Evolutionary conservation across 2,329 filamentous ascomycete genomes (phyloP).

Genomic region (Pseudogymnoascus sp.): DNA sequence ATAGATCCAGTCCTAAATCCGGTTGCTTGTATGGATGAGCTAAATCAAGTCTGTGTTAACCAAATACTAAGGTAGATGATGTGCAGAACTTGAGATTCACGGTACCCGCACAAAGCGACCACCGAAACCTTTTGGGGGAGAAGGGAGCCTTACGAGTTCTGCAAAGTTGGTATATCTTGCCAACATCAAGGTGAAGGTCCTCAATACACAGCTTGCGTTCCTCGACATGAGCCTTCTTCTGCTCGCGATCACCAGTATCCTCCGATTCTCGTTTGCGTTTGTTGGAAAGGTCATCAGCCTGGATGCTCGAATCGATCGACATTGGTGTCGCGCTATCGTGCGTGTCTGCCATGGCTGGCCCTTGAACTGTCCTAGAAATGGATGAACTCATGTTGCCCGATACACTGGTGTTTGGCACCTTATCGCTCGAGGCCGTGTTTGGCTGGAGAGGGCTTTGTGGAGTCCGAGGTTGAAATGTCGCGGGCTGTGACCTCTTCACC

Average conservation of each 20-base stretch:
- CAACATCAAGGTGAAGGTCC: constrained; percentile 57
- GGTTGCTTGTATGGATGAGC: constrained; percentile 32
- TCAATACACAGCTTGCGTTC: constrained; percentile 53
- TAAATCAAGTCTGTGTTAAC: constrained; percentile 28
- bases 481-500: constrained; percentile 23
- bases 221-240: constrained; percentile 56
- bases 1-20: constrained; percentile 48
- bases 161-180: constrained; percentile 58
- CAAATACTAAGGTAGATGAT: constrained; percentile 20
- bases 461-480: constrained; percentile 59
- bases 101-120: neutral
- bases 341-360: neutral
- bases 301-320: constrained; percentile 26
- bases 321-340: neutral
- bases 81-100: constrained; percentile 11
- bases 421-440: constrained; percentile 6
- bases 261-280: constrained; percentile 55
- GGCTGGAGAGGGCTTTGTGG: constrained; percentile 48
- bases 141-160: constrained; percentile 57
- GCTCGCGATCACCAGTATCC: constrained; percentile 45
- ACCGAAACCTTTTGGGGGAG: constrained; percentile 15
- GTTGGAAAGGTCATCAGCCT: constrained; percentile 43
- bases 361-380: constrained; percentile 1
- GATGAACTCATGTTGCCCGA: constrained; percentile 1
- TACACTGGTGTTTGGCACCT: neutral